phyloP scores from a whole-genome alignment of 2,329 filamentous ascomycete genomes.

The Cercospora beticola region DNA sequence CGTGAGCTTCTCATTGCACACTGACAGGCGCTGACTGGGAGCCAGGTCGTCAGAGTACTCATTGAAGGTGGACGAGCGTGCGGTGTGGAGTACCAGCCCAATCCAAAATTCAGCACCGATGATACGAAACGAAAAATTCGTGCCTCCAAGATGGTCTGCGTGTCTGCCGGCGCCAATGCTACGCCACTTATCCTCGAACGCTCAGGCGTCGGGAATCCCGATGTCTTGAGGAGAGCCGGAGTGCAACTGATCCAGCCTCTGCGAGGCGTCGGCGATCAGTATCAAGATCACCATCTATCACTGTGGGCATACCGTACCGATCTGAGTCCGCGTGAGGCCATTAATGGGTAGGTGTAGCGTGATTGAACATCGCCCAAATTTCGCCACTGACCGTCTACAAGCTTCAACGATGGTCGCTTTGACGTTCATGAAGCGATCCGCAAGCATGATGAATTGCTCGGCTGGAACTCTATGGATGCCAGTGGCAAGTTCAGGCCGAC shows the following conservation, averaged over 20 bases:
- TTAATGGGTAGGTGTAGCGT: constrained; percentile 46
- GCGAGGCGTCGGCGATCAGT: constrained; percentile 19
- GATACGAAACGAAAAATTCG: constrained; percentile 37
- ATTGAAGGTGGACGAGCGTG: constrained; percentile 48
- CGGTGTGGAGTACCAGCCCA: constrained; percentile 59
- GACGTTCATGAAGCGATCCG: constrained; percentile 47
- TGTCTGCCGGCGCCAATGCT: constrained; percentile 58
- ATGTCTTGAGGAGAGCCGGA: constrained; percentile 19
- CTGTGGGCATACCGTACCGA: constrained; percentile 54
- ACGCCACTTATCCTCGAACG: constrained; percentile 61
- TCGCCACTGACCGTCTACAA: background rate
- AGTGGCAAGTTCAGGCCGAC: constrained; percentile 56
- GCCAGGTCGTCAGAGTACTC: constrained; percentile 48
- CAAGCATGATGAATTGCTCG: constrained; percentile 51
- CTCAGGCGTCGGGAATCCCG: constrained; percentile 56
- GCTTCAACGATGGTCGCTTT: constrained; percentile 50
- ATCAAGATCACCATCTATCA: constrained; percentile 43
- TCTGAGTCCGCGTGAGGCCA: constrained; percentile 48
- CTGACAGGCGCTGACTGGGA: background rate
- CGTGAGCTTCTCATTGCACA: background rate
- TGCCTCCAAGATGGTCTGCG: constrained; percentile 58
- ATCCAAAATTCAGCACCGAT: constrained; percentile 26
- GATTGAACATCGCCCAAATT: background rate
- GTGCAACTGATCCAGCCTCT: constrained; percentile 32
- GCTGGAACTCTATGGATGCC: constrained; percentile 59